phyloP scores from a whole-genome alignment of 768 basidiomycete genomes.

The Lactarius evosmus region DNA sequence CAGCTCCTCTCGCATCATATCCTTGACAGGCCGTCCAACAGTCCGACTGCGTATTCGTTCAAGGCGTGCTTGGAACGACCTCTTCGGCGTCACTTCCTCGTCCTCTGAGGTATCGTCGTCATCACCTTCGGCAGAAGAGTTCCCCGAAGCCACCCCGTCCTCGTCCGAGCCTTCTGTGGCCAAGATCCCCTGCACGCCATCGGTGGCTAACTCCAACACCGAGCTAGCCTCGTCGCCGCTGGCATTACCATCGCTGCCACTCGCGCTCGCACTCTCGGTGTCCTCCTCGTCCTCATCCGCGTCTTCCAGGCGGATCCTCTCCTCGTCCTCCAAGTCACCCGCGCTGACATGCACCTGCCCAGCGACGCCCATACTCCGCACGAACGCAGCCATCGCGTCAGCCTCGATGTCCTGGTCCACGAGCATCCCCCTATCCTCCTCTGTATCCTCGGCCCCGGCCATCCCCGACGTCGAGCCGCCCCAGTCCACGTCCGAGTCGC shows the following conservation, averaged over 20 bases:
- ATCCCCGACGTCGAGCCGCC: constrained; percentile 39
- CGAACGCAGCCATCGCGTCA: constrained; percentile 52
- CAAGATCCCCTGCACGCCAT: constrained; percentile 15
- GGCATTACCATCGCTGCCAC: constrained; percentile 31
- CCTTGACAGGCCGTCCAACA: constrained; percentile 25
- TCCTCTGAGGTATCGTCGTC: constrained; percentile 36
- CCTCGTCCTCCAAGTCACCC: constrained; percentile 62
- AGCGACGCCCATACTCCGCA: constrained; percentile 46
- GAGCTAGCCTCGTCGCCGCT: constrained; percentile 27
- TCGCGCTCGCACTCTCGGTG: too few species aligned
- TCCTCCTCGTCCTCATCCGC: constrained; percentile 36
- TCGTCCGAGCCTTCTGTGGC: neutral
- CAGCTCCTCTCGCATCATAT: constrained; percentile 26
- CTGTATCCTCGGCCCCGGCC: constrained; percentile 18
- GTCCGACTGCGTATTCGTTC: constrained; percentile 34
- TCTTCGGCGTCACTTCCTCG: constrained; percentile 38
- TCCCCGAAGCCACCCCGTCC: neutral
- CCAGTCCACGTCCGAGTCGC: constrained; percentile 70
- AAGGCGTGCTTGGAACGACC: constrained; percentile 40
- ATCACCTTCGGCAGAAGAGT: constrained; percentile 21
- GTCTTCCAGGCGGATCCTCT: constrained; percentile 48
- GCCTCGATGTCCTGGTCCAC: constrained; percentile 53
- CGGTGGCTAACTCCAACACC: constrained; percentile 27
- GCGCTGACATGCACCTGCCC: constrained; percentile 54
- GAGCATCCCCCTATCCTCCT: constrained; percentile 38